These are phyloP conservation scores for Lipomyces starkeyi DNA, from an alignment of 805 yeast genomes.

Conservation along the genomic window DNA sequence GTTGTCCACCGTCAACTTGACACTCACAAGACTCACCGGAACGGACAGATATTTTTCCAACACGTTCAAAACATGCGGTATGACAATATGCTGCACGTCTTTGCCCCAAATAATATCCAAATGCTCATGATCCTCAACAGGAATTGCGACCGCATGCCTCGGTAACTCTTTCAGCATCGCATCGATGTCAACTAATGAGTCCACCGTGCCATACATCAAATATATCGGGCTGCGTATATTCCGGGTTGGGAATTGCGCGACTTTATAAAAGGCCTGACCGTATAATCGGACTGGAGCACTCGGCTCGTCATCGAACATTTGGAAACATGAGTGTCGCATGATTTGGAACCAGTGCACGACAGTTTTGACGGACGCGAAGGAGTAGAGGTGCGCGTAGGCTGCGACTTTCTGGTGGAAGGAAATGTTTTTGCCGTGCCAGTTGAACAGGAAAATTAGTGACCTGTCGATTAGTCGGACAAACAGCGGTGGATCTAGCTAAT, in stretches of 20 bases:
- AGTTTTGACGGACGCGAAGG: conserved; percentile 88
- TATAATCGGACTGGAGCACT: conserved; percentile 43
- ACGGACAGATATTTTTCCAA: conserved; percentile 11
- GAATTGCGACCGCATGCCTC: conserved; percentile 51
- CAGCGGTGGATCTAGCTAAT: conserved; percentile 61
- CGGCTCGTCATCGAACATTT: conserved; percentile 79
- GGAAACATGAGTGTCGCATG: conserved; percentile 74
- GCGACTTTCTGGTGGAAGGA: conserved; percentile 72
- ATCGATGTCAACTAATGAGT: conserved; percentile 85
- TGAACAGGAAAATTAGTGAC: conserved; percentile 69
- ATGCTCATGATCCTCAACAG: conserved; percentile 80
- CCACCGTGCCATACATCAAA: conserved; percentile 77
- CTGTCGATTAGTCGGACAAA: conserved; percentile 74
- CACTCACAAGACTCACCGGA: background rate
- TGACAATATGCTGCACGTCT: conserved; percentile 58
- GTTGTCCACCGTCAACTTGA: background rate
- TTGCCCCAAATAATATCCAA: conserved; percentile 89
- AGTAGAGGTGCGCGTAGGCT: conserved; percentile 85
- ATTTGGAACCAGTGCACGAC: conserved; percentile 98
- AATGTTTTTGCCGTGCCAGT: conserved; percentile 81
- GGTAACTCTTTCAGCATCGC: conserved; percentile 77
- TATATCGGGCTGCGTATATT: conserved; percentile 75
- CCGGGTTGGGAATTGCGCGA: conserved; percentile 66
- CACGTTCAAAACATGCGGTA: conserved; percentile 41
- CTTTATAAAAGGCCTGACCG: conserved; percentile 52